Base-by-base conservation (phyloP, 2,329 filamentous ascomycete genomes). In the Talaromyces sp. region DNA sequence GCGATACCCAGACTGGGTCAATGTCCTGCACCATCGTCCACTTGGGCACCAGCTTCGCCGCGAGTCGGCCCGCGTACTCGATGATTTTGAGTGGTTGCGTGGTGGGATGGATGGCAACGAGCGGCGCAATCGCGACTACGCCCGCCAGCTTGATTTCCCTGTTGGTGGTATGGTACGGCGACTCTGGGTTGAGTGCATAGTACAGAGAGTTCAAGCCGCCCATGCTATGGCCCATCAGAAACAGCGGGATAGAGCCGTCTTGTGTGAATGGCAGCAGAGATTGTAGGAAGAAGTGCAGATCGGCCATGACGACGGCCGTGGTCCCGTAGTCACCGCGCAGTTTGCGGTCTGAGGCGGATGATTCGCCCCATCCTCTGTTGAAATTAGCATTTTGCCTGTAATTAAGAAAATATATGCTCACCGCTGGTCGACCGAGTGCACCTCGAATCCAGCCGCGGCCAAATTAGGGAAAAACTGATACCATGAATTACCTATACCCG, bases 221-320 rank as follows among this genome's bases (percentile, higher is more conserved):
- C 91, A 96, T 96, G 24, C 88, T 92, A 75, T 96, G 91, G 57
- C 92, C 92, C 79, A 94, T 86, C 21, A 97, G 81, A 75, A 96
- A 97, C 17, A 95, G 61, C 38, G 80, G 76, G 3, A 74, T 68
- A 26, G 74, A 62, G 27, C 71, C 67, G 41, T 68, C 62, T 52
- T 66, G 63, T 46, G 75, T 72, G 26, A 61, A 63, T 10, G 81
- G 81, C 5, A 87, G 77, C 63, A 88, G 83, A 32, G 79, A 77
- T 61, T 80, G 80, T 65, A 94, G 80, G 72, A 97, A 91, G 50
- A 87, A 86, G 11, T 86, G 89, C 58, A 96, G 86, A 73, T 97
- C 92, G 61, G 83, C 81, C 51, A 96, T 78, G 60, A 96, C 90
- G 59, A 81, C 83, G 1, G 80, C 65, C 1, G 92, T 96, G 7